Evolutionary conservation across 768 basidiomycete species (phyloP).

Genomic region (Termitomyces sp.): DNA sequence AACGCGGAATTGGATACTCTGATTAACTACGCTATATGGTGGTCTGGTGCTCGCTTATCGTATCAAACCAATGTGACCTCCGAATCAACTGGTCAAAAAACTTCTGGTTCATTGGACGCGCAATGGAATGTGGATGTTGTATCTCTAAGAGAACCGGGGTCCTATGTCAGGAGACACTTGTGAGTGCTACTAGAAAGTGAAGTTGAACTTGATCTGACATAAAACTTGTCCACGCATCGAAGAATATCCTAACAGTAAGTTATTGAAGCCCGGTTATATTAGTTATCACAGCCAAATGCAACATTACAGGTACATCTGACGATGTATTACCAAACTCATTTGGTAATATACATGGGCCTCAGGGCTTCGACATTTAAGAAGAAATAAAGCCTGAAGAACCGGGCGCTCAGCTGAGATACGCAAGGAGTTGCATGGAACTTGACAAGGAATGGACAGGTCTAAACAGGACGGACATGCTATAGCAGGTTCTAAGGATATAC

Average conservation of each 20-base stretch:
- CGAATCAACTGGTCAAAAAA: not conserved
- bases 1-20: not conserved
- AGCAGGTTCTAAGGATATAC: no score
- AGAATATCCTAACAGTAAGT: not conserved
- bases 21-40: not conserved
- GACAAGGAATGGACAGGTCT: not conserved
- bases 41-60: no score
- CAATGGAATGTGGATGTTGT: no score
- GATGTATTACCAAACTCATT: no score
- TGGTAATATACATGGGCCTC: not conserved
- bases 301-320: not conserved
- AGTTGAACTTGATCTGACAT: not conserved
- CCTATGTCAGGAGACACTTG: not conserved
- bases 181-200: not conserved
- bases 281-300: not conserved
- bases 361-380: not conserved
- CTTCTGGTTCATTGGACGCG: not conserved
- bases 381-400: not conserved
- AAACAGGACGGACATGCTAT: not conserved
- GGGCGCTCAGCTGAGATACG: not conserved
- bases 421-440: not conserved
- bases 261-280: not conserved
- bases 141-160: not conserved
- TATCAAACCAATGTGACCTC: not conserved
- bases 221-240: not conserved